Evolutionary conservation across 129 eudicot species (phyloP).

Genomic region (Arctium lappa): DNA sequence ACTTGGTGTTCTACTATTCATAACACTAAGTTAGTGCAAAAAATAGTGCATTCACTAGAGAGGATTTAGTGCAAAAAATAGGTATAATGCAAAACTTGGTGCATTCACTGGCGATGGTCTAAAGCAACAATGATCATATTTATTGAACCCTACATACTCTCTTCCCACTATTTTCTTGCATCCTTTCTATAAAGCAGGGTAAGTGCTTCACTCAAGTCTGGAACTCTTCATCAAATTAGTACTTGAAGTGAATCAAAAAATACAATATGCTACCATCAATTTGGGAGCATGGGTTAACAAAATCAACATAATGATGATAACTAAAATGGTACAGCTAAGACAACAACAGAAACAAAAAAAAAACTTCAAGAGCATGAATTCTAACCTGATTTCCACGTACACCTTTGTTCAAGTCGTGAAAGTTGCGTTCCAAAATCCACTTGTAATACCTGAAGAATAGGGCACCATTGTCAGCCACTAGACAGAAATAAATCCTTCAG

Average conservation of each 20-base stretch:
- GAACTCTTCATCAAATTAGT: neutral
- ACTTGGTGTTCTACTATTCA: neutral
- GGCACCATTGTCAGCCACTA: neutral
- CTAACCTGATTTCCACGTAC: slow-evolving; percentile 98
- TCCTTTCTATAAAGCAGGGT: neutral
- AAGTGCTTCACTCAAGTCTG: neutral
- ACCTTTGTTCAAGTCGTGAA: slow-evolving; percentile 96
- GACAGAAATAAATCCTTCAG: neutral
- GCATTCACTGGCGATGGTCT: neutral
- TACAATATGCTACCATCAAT: neutral
- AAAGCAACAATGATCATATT: neutral
- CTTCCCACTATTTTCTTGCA: neutral
- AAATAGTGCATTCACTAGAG: neutral
- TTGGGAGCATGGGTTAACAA: neutral
- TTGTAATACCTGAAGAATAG: slow-evolving; percentile 70
- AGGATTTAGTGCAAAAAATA: neutral
- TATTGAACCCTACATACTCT: neutral
- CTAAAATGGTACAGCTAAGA: neutral
- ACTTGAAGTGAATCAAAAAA: neutral
- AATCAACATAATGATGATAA: neutral
- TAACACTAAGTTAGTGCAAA: neutral
- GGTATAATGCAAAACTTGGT: neutral
- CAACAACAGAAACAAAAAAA: neutral
- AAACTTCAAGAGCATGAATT: neutral
- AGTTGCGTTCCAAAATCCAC: slow-evolving; percentile 99